Evolutionary conservation across 345 rosid species (phyloP), one percentile per base, ranked within the genome.

Genomic region (Fremontodendron californicum): DNA sequence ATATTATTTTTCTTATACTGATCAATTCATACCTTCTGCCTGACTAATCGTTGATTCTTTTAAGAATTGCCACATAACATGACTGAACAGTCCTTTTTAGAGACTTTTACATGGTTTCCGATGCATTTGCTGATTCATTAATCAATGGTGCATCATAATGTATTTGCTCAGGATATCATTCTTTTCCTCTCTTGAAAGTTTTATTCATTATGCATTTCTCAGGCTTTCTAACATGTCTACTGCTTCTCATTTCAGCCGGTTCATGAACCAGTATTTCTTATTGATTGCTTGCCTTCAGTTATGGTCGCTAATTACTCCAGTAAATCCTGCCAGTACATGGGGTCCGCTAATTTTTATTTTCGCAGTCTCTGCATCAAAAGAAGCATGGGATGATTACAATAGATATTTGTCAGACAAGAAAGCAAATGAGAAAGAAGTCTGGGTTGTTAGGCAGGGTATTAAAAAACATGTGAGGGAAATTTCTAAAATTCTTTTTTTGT

Each of bases 381-480:
- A 96, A 88, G 99, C 99, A 73, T 96, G 99, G 99, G 99, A 96
- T 90, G 99, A 96, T 85, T 96, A 96, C 83, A 93, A 93, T 74
- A 87, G 98, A 87, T 93, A 86, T 84, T 87, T 93, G 29, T 96
- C 97, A 6, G 99, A 96, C 86, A 92, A 91, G 89, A 93, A 91
- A 87, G 98, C 97, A 18, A 96, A 96, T 81, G 97, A 92, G 90
- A 96, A 90, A 88, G 89, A 88, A 88, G 95, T 96, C 46, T 96
- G 99, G 99, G 80, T 96, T 86, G 98, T 89, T 65, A 85, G 78
- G 82, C 86, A 88, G 37, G 97, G 95, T 75, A 80, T 83, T 78
- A 96, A 89, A 80, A 90, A 86, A 81, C 97, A 88, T 90, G 99
- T 96, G 89, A 27, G 69, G 85, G 86, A n/a, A 78, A 65, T n/a